phyloP scores from a whole-genome alignment of 805 yeast species.

The Teunomyces lycoperdinae region DNA sequence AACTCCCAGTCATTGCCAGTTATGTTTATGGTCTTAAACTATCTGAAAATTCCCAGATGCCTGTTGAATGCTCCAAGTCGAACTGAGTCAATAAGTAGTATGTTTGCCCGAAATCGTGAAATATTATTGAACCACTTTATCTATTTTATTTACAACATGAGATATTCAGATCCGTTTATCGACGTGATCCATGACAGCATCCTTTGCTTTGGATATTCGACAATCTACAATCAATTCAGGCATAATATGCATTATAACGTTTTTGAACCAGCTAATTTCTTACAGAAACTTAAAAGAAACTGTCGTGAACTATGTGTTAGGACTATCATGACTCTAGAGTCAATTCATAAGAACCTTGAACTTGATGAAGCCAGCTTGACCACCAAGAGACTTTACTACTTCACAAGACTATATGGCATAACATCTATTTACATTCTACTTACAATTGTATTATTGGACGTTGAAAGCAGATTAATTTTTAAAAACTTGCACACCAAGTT shows the following conservation, averaged over 20 bases:
- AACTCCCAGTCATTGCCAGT: not conserved
- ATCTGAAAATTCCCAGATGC: not conserved
- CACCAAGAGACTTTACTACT: not conserved
- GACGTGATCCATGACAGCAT: conserved; percentile 12
- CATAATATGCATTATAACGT: not conserved
- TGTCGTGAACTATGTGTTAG: not conserved
- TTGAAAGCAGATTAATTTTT: not conserved
- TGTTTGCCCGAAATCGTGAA: not conserved
- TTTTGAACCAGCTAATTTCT: not conserved
- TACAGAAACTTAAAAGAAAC: not conserved
- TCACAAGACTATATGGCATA: not conserved
- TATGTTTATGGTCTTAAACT: not conserved
- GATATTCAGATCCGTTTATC: not conserved
- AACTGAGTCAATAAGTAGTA: not conserved
- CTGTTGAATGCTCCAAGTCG: not conserved
- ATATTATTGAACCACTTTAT: conserved; percentile 9
- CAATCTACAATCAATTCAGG: conserved; percentile 12
- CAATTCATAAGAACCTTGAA: not conserved
- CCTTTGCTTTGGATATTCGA: conserved; percentile 16
- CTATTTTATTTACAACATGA: conserved; percentile 5
- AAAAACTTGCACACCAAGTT: not conserved
- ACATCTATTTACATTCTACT: not conserved
- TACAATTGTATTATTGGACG: not conserved
- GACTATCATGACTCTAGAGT: not conserved
- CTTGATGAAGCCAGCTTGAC: not conserved